phyloP scores from a whole-genome alignment of 768 basidiomycete genomes.

The Leccinum aurantiacum region DNA sequence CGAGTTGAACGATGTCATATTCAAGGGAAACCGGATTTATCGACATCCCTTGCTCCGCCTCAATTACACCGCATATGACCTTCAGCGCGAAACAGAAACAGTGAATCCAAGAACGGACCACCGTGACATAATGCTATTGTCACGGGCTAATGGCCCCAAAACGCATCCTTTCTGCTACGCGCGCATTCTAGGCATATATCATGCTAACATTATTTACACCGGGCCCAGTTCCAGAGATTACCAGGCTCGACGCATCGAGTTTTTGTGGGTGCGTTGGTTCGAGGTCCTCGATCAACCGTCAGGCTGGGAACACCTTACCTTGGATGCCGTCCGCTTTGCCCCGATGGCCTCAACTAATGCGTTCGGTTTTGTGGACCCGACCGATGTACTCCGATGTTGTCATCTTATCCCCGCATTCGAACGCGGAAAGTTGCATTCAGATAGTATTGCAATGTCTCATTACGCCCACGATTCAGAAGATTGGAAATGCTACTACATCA shows the following conservation, averaged over 20 bases:
- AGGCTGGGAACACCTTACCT: background rate
- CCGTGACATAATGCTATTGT: background rate
- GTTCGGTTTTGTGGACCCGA: background rate
- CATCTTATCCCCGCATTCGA: background rate
- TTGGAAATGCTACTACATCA: too few relatives aligned
- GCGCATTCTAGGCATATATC: background rate
- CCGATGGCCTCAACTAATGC: background rate
- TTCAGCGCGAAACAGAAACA: background rate
- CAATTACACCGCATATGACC: background rate
- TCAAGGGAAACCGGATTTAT: background rate
- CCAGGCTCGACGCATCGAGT: background rate
- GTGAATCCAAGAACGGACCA: background rate
- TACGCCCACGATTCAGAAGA: too few relatives aligned
- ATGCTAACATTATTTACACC: background rate
- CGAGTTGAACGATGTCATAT: background rate
- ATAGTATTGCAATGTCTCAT: too few relatives aligned
- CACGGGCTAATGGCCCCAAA: background rate
- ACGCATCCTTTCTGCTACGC: background rate
- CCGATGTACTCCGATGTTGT: background rate
- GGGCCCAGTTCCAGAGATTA: background rate
- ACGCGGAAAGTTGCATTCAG: too few relatives aligned
- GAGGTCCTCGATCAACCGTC: background rate
- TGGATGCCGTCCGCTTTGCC: background rate
- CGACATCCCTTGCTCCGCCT: background rate
- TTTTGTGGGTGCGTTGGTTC: background rate